Percentiles rank a stretch among this genome's conserved stretches.
Evolutionary conservation across 208 protist species (phyloP).

Genomic region (Acanthamoeba culbertsoni): DNA sequence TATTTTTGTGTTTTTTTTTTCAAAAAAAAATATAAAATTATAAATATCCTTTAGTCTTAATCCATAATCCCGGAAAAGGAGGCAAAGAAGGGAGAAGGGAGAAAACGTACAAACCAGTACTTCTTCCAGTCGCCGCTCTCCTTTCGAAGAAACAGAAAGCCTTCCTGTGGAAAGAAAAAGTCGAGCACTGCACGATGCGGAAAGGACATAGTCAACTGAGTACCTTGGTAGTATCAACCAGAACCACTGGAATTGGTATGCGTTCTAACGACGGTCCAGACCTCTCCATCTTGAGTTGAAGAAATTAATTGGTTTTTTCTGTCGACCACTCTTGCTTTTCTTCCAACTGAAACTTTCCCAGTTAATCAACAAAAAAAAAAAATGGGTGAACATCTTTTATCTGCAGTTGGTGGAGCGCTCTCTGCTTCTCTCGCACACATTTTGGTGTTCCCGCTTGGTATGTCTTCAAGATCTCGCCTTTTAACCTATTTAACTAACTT

Average conservation of each 20-base stretch:
- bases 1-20: not conserved
- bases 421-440: not conserved
- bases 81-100: not conserved
- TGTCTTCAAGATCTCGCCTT: not conserved
- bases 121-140: not conserved
- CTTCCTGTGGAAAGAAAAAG: not conserved
- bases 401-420: not conserved
- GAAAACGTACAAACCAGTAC: conserved; percentile 10
- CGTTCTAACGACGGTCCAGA: not conserved
- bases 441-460: not conserved
- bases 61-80: not conserved
- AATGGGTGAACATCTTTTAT: not conserved
- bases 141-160: not conserved
- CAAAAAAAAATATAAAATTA: not conserved
- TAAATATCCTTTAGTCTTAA: not conserved
- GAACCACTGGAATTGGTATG: not conserved
- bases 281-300: not conserved
- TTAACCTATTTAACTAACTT: not conserved
- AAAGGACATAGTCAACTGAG: not conserved
- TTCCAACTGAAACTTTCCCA: not conserved
- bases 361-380: not conserved
- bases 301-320: not conserved
- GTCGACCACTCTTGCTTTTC: not conserved
- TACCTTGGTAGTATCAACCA: not conserved
- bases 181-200: not conserved